Conservation (phyloP, 177 flowering plant genomes). For the Telopea speciosissima region DNA sequence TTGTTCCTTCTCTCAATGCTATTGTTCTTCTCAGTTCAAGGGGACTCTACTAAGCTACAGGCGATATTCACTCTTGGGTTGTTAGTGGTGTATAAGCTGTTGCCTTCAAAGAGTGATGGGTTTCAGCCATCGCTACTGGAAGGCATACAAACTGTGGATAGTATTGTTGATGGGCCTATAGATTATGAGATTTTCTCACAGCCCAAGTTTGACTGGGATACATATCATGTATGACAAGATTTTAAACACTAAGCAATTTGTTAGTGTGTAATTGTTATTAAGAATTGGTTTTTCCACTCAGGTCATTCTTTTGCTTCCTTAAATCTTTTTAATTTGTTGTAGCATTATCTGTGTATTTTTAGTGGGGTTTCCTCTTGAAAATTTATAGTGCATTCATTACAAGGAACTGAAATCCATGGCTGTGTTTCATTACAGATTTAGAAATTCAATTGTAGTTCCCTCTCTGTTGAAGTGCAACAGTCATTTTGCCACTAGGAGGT, state of each 20-base stretch:
- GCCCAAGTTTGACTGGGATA: conserved; percentile 95
- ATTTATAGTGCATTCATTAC: neutral
- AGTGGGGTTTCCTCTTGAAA: neutral
- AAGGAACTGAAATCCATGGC: neutral
- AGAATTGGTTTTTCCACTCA: neutral
- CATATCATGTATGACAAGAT: conserved; percentile 37
- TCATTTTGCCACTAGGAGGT: neutral
- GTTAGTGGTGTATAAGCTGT: conserved; percentile 66
- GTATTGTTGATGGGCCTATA: conserved; percentile 62
- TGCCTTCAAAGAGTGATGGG: conserved; percentile 67
- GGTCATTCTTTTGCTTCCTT: neutral
- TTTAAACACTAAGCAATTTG: conserved; percentile 1
- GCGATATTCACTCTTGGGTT: conserved; percentile 85
- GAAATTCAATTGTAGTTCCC: neutral
- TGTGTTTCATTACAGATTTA: neutral
- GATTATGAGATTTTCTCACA: conserved; percentile 89
- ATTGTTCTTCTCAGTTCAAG: conserved; percentile 79
- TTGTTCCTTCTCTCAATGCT: conserved; percentile 87
- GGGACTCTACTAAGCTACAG: conserved; percentile 90
- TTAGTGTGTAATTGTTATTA: conserved; percentile 7
- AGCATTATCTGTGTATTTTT: neutral
- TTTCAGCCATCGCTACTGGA: conserved; percentile 66
- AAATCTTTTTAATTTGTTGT: neutral
- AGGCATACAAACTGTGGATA: conserved; percentile 71
- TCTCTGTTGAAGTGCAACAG: neutral